These are phyloP conservation scores for Paulownia fortunei DNA, from an alignment of 257 asterid genomes.

Conservation along the genomic window DNA sequence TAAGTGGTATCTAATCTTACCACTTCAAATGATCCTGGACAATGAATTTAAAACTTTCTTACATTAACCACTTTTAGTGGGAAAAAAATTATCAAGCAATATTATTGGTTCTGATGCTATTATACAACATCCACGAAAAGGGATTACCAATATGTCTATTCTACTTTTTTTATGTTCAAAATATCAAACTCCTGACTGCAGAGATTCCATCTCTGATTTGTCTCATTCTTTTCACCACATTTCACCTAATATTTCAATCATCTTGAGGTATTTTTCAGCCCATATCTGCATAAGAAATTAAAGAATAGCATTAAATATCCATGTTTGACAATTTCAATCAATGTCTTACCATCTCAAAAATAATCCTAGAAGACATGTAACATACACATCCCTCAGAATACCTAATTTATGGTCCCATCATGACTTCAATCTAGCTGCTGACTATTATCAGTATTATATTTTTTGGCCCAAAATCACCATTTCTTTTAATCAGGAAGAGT, in stretches of 20 bases:
- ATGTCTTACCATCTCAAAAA: neutral
- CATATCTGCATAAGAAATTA: neutral
- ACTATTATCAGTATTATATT: neutral
- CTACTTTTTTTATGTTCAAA: too few species aligned
- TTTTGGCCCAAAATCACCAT: neutral
- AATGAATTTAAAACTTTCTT: neutral
- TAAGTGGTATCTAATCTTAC: neutral
- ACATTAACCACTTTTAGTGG: neutral
- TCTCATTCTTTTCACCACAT: too few species aligned
- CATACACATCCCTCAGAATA: neutral
- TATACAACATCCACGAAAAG: too few species aligned
- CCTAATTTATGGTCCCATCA: neutral
- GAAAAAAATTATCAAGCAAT: too few species aligned
- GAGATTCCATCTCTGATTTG: too few species aligned
- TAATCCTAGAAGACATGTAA: neutral
- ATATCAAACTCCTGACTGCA: too few species aligned
- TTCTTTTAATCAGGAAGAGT: neutral
- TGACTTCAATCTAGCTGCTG: neutral
- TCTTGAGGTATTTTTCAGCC: neutral
- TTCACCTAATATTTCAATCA: neutral
- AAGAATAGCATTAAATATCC: neutral
- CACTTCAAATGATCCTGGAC: neutral
- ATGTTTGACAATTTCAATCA: neutral
- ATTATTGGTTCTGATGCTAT: too few species aligned
- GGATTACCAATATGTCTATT: neutral